Percentiles rank a stretch among this genome's conserved stretches.
phyloP scores from a whole-genome alignment of 192 early-diverging fungal species.

The Physocladia obscura region DNA sequence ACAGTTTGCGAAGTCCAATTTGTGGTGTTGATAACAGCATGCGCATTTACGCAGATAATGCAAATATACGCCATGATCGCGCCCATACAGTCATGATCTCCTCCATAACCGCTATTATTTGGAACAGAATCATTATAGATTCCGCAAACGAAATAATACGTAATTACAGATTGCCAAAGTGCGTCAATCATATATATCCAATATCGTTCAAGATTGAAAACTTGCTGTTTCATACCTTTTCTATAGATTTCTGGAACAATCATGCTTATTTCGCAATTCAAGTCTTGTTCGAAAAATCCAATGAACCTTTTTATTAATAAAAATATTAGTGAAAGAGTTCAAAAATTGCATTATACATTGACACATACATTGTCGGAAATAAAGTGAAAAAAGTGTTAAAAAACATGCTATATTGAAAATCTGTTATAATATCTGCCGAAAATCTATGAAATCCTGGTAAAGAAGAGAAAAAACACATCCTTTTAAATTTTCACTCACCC shows the following conservation, averaged over 20 bases:
- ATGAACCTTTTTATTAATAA: slow-evolving; percentile 22
- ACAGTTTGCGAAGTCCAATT: slow-evolving; percentile 84
- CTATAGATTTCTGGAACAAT: slow-evolving; percentile 67
- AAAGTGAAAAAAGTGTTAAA: slow-evolving; percentile 91
- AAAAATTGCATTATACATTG: neutral
- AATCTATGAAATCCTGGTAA: slow-evolving; percentile 36
- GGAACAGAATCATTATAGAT: slow-evolving; percentile 56
- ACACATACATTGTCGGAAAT: slow-evolving; percentile 69
- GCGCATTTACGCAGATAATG: slow-evolving; percentile 80
- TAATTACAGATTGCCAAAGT: slow-evolving; percentile 86
- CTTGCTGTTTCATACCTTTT: slow-evolving; percentile 80
- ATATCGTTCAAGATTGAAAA: slow-evolving; percentile 83
- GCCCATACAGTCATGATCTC: slow-evolving; percentile 69
- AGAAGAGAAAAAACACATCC: neutral
- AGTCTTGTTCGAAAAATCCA: slow-evolving; percentile 69
- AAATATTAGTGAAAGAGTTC: too few relatives aligned
- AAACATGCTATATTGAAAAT: slow-evolving; percentile 87
- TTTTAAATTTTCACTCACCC: slow-evolving; percentile 50
- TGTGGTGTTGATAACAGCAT: slow-evolving; percentile 73
- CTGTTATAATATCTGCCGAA: slow-evolving; percentile 47
- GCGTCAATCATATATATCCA: slow-evolving; percentile 86
- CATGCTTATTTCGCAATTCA: slow-evolving; percentile 56
- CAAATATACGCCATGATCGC: slow-evolving; percentile 76
- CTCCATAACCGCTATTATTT: slow-evolving; percentile 51
- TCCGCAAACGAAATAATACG: slow-evolving; percentile 76